Evolutionary conservation across 2,329 filamentous ascomycete species (phyloP).

Genomic region (Penicillium psychrosexuale): DNA sequence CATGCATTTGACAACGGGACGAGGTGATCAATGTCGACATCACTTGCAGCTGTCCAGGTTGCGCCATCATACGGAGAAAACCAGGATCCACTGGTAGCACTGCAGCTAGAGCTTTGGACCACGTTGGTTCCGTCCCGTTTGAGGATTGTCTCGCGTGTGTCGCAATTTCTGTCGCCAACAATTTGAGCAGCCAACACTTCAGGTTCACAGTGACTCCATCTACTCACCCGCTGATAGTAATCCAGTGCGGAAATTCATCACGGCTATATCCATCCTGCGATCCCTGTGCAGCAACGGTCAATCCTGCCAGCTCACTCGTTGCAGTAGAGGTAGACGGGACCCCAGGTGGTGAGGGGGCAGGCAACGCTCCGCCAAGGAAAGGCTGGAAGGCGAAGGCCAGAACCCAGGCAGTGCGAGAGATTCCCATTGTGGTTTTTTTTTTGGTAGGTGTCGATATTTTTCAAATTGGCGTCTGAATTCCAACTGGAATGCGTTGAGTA

Average conservation of each 20-base stretch:
- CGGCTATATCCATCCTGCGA: conserved; percentile 61
- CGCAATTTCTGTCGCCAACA: conserved; percentile 56
- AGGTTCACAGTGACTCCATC: background rate
- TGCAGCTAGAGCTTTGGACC: conserved; percentile 57
- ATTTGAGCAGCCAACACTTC: background rate
- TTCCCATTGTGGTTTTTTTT: background rate
- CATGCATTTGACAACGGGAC: conserved; percentile 78
- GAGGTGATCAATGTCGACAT: conserved; percentile 80
- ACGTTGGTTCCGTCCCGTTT: conserved; percentile 69
- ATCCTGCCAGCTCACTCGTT: conserved; percentile 53
- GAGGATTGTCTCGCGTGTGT: conserved; percentile 70
- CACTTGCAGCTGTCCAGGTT: conserved; percentile 63
- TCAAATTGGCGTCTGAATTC: background rate
- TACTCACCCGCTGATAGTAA: conserved; percentile 49
- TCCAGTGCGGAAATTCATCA: conserved; percentile 69
- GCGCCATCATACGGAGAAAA: conserved; percentile 69
- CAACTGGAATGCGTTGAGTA: background rate
- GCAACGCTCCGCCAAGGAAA: conserved; percentile 14
- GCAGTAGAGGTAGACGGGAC: conserved; percentile 61
- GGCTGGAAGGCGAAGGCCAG: conserved; percentile 18
- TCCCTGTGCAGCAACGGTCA: conserved; percentile 58
- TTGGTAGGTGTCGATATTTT: background rate
- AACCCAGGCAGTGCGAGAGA: background rate
- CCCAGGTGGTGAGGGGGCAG: conserved; percentile 52
- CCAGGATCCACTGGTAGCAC: conserved; percentile 66